A percentile compares a stretch with the other conserved stretches of the same genome.
Conservation (phyloP, 345 rosid genomes). For the Acer yangbiense region DNA sequence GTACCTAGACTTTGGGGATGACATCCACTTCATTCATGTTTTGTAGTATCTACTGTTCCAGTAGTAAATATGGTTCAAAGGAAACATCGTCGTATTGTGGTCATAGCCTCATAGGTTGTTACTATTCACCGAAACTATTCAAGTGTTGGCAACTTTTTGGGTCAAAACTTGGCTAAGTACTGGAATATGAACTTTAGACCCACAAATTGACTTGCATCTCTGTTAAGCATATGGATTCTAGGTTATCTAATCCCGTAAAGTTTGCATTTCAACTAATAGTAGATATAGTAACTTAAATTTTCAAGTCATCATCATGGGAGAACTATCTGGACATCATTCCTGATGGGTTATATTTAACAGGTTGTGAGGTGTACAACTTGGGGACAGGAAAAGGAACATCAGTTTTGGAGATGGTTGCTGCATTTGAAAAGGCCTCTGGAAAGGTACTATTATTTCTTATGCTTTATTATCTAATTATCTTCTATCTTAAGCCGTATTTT, state of each 20-base stretch:
- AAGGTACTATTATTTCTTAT: slow-evolving; percentile 44
- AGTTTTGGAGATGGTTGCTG: slow-evolving; percentile 91
- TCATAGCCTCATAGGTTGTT: neutral
- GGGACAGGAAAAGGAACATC: slow-evolving; percentile 99
- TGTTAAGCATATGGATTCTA: neutral
- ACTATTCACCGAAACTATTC: neutral
- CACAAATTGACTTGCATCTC: neutral
- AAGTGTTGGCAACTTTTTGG: neutral
- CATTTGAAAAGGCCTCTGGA: slow-evolving; percentile 92
- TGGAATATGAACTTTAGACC: neutral
- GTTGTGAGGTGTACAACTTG: slow-evolving; percentile 91
- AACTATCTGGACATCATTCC: neutral
- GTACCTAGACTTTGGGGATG: neutral
- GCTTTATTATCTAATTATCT: neutral
- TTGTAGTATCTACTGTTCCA: neutral
- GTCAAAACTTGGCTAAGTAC: neutral
- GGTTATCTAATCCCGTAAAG: neutral
- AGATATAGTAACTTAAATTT: neutral
- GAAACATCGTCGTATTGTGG: no score
- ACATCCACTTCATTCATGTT: neutral
- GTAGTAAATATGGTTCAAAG: neutral
- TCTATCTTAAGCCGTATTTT: neutral
- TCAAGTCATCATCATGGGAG: neutral
- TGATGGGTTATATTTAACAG: slow-evolving; percentile 30
- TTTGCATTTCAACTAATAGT: neutral